Base-by-base conservation (phyloP, 2,329 filamentous ascomycete species). In the Daldinia eschscholtzii region DNA sequence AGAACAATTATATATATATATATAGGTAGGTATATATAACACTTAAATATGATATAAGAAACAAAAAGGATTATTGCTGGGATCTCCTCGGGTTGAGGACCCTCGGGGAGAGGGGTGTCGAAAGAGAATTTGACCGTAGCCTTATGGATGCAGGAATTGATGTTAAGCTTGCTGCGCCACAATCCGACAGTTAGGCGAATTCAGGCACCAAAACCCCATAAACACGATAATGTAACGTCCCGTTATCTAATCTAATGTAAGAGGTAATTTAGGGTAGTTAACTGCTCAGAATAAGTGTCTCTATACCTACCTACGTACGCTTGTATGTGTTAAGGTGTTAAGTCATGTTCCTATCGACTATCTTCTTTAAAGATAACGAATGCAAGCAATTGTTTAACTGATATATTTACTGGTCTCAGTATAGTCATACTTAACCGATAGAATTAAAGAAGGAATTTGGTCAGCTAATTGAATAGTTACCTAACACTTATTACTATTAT, bases 91-190 rank as follows among this genome's bases (percentile, higher is more conserved):
- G 35, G n/a, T 26, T 41, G 35, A 41, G 33, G 12, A 26, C 46
- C 46, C 46, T 52, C 46, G 33, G n/a, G 46, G 46, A 15, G 46
- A 50, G 46, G 46, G 26, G 46, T 52, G 46, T n/a, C 46, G 26
- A 33, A 6, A 52, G 46, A n/a, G 46, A 52, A 33, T 30, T 28
- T 33, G 26, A 18, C 46, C 46, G 46, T 52, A 52, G 46, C 46
- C 46, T 52, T 52, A 52, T 33, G 13, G 13, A 39, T 52, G 46
- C 46, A 52, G 15, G 46, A 33, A 30, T 52, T 10, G 13, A 52
- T 10, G 26, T 33, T 52, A 12, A 52, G 46, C 6, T 52, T 52
- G 46, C 46, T 52, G 46, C 46, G 46, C 46, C 46, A 18, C 46
- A 52, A 33, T 18, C 28, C 6, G 13, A 33, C 26, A 35, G 26